Evolutionary conservation across 495 filamentous ascomycete genomes (phyloP).

Genomic region (Penicillium paxilli): DNA sequence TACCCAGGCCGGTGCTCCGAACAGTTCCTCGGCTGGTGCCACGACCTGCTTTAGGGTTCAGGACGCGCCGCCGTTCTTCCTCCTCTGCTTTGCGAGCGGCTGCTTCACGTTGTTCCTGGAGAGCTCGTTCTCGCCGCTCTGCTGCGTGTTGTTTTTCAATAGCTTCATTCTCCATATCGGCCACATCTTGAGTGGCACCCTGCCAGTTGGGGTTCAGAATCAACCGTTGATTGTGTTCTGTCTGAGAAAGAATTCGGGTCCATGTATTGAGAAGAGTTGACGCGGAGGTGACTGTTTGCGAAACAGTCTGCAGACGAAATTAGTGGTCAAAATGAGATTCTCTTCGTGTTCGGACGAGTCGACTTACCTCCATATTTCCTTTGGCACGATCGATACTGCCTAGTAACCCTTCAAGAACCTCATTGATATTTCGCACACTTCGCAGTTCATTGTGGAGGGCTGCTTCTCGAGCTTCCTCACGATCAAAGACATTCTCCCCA

Average conservation of each 20-base stretch:
- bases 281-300: constrained; percentile 80
- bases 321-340: too few species aligned
- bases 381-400: constrained; percentile 76
- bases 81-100: constrained; percentile 69
- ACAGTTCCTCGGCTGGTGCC: constrained; percentile 45
- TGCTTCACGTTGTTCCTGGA: constrained; percentile 73
- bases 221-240: constrained; percentile 92
- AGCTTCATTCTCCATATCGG: constrained; percentile 78
- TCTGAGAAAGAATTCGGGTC: constrained; percentile 93
- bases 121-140: constrained; percentile 71
- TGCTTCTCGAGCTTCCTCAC: constrained; percentile 69
- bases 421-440: constrained; percentile 79
- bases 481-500: constrained; percentile 58
- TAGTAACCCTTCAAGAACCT: constrained; percentile 82
- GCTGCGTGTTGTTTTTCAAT: constrained; percentile 67
- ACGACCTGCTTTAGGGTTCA: constrained; percentile 48
- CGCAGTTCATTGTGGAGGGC: constrained; percentile 76
- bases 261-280: constrained; percentile 93
- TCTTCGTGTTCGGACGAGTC: neutral
- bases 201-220: constrained; percentile 89
- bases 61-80: constrained; percentile 59
- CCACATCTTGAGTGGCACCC: constrained; percentile 79
- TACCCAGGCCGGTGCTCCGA: constrained; percentile 48
- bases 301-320: constrained; percentile 78
- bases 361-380: constrained; percentile 83